A percentile compares a stretch with the other conserved stretches of the same genome.
These are phyloP conservation scores for Dendrobium chrysotoxum DNA, from an alignment of 106 monocot species.

Conservation along the genomic window DNA sequence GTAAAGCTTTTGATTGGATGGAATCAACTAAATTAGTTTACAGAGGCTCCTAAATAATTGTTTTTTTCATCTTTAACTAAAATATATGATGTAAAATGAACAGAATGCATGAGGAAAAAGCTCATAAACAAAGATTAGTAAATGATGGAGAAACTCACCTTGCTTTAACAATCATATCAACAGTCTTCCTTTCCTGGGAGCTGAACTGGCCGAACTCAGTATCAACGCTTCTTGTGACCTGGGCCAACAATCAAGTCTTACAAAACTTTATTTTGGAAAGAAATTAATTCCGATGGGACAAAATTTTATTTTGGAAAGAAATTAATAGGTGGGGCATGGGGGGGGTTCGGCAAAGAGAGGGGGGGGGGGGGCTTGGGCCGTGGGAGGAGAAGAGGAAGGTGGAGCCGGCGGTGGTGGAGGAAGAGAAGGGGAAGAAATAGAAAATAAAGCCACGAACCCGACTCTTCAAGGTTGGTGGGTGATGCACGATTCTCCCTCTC, in stretches of 20 bases:
- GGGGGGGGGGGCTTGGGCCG: no score
- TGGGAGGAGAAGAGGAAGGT: no score
- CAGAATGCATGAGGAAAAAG: background rate
- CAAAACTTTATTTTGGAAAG: no score
- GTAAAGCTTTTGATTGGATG: background rate
- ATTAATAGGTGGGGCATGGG: no score
- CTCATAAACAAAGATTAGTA: background rate
- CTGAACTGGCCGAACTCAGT: constrained; percentile 52
- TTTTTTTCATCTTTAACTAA: background rate
- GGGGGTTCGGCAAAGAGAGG: no score
- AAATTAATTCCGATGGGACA: no score
- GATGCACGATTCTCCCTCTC: no score
- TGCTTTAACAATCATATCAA: constrained; percentile 81
- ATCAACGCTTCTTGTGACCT: constrained; percentile 93
- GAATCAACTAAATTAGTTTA: background rate
- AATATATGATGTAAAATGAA: background rate
- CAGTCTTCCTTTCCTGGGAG: constrained; percentile 69
- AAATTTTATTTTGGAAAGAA: no score
- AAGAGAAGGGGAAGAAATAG: no score
- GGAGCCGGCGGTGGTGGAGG: no score
- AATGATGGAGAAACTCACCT: constrained; percentile 32
- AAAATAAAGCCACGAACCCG: no score
- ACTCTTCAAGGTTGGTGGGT: no score
- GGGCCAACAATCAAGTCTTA: constrained; percentile 9
- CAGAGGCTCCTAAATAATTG: background rate